Evolutionary conservation across 1,139 yeast species (phyloP), one percentile per base, ranked within the genome.

Genomic region (Pneumocystis jirovecii): DNA sequence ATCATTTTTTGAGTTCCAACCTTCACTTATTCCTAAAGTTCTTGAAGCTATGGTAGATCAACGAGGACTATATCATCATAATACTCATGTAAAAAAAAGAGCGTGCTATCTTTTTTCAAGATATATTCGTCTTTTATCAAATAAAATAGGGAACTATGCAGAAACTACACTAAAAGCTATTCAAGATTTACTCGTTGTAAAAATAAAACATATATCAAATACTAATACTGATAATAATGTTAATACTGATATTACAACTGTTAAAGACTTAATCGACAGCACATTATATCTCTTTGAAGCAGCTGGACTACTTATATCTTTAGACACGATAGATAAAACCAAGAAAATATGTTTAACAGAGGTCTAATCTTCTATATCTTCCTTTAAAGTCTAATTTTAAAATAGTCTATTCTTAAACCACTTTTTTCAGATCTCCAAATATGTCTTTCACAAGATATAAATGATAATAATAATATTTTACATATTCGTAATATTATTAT

Each of bases 71-170:
- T 90, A 89, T 74, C 89, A 86, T 75, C 78, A 81, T 3, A 80
- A 81, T 69, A 86, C 83, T 67, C 85, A 84, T 69, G 96, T 91
- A 12, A 84, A 91, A 71, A 80, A 85, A 67, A 84, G 97, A 74
- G 81, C 95, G 64, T 93, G 98, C 96, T 93, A 89, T 74, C 78
- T 91, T 69, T 88, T 93, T 70, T 86, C 86, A 72, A 82, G 96
- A 73, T 88, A 90, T 72, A 81, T 91, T 70, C 89, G 87, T 73
- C 77, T 86, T 63, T 85, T 93, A 1, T 87, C 85, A 72, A 89
- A 91, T 40, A 77, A 82, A 65, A 77, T 84, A 39, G 80, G 83
- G 40, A 73, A 72, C 64, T 73, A 76, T 60, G 82, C 82, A 60
- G 78, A 74, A 62, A 76, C 80, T 17, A 77, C 85, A 40, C 79